Percentiles rank a stretch among this genome's conserved stretches.
Conservation (phyloP, 1,139 yeast species). For the Kodamaea ohmeri region DNA sequence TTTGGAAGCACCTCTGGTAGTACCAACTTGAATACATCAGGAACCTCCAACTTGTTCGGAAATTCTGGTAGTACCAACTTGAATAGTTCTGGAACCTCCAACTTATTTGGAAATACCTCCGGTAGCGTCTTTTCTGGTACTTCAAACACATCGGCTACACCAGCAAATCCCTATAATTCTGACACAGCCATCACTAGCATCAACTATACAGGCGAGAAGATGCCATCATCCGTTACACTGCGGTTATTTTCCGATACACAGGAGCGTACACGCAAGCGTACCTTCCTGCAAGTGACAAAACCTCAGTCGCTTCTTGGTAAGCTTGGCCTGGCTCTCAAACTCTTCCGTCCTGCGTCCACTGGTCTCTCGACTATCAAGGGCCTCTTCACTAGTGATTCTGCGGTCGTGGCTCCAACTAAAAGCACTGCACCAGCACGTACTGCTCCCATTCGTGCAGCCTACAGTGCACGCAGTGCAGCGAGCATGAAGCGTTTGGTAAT, state of each 20-base stretch:
- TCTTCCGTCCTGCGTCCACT: constrained; percentile 24
- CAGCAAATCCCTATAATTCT: constrained; percentile 27
- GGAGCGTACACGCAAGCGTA: constrained; percentile 17
- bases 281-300: constrained; percentile 16
- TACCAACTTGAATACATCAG: constrained; percentile 8
- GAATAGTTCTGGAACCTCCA: constrained; percentile 12
- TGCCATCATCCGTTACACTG: constrained; percentile 42
- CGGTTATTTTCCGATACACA: constrained; percentile 22
- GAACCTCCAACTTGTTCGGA: constrained; percentile 11
- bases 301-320: constrained; percentile 32
- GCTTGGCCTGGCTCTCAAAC: constrained; percentile 38
- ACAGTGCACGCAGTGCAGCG: constrained; percentile 15
- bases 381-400: constrained; percentile 25
- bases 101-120: constrained; percentile 10
- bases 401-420: no score
- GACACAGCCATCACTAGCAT: constrained; percentile 22
- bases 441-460: constrained; percentile 14
- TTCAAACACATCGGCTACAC: constrained; percentile 5
- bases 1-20: constrained; percentile 11
- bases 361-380: constrained; percentile 22
- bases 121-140: constrained; percentile 1
- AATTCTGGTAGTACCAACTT: constrained; percentile 13
- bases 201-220: constrained; percentile 14
- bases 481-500: constrained; percentile 38
- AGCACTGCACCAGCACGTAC: constrained; percentile 19